Percentiles rank a stretch among this genome's conserved stretches.
Evolutionary conservation across 768 basidiomycete species (phyloP).

Genomic region (Boletus insuetus): DNA sequence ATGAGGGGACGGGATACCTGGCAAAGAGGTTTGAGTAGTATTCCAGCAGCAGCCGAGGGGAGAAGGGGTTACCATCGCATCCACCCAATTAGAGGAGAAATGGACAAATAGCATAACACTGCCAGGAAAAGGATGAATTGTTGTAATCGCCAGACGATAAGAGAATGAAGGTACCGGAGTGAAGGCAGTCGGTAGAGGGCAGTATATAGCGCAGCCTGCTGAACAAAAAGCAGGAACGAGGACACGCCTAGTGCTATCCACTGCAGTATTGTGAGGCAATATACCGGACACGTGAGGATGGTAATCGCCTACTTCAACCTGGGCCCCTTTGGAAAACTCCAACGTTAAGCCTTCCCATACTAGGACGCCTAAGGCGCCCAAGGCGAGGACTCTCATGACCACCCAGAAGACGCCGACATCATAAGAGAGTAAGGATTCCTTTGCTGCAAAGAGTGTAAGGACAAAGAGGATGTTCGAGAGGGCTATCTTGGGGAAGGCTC

Average conservation of each 20-base stretch:
- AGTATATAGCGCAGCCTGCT: conserved; percentile 63
- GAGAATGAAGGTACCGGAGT: conserved; percentile 48
- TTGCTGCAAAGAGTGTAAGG: conserved; percentile 57
- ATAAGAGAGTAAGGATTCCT: conserved; percentile 62
- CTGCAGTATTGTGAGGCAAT: conserved; percentile 35
- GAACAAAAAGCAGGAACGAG: conserved; percentile 64
- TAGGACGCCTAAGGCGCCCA: conserved; percentile 64
- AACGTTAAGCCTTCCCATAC: conserved; percentile 58
- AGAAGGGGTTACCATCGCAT: conserved; percentile 46
- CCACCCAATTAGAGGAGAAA: conserved; percentile 67
- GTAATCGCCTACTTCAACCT: conserved; percentile 54
- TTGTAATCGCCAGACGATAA: not conserved
- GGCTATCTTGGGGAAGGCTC: conserved; percentile 52
- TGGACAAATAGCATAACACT: conserved; percentile 72
- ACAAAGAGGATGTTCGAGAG: conserved; percentile 65
- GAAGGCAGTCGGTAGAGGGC: conserved; percentile 68
- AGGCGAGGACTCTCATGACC: conserved; percentile 67
- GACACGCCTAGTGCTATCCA: conserved; percentile 70
- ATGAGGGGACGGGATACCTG: conserved; percentile 52
- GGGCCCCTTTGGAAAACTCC: conserved; percentile 49
- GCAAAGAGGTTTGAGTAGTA: not conserved
- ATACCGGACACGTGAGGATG: not conserved
- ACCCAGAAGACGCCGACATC: conserved; percentile 78
- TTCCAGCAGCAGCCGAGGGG: conserved; percentile 38
- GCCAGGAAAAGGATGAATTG: conserved; percentile 1